A percentile compares a stretch with the other conserved stretches of the same genome.
phyloP scores from a whole-genome alignment of 208 protist species.

The Trypanosoma lewisi region DNA sequence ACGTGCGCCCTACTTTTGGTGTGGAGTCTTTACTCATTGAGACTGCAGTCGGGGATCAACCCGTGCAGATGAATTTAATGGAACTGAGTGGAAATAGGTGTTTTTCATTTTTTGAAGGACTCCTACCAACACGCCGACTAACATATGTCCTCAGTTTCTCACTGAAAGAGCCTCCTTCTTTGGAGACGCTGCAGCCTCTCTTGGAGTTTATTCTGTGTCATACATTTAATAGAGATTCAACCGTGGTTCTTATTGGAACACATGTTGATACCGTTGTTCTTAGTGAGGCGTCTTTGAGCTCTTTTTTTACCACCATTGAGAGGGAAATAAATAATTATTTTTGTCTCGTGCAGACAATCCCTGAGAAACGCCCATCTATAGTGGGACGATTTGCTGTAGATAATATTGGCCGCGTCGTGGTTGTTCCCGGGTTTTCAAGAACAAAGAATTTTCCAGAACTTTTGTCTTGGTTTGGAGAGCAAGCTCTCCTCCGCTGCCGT shows the following conservation, averaged over 20 bases:
- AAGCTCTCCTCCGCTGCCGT: conserved; percentile 49
- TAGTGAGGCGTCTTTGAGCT: conserved; percentile 12
- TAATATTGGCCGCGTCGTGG: conserved; percentile 53
- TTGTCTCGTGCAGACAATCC: conserved; percentile 55
- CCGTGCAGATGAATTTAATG: conserved; percentile 46
- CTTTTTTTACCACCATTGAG: conserved; percentile 51
- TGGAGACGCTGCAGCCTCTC: conserved; percentile 42
- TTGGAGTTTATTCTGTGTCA: conserved; percentile 76
- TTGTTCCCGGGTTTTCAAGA: conserved; percentile 37
- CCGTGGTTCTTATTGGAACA: conserved; percentile 39
- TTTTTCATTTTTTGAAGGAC: conserved; percentile 62
- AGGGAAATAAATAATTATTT: conserved; percentile 65
- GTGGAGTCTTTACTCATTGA: conserved; percentile 16
- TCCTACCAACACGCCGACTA: conserved; percentile 60
- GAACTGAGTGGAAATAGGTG: conserved; percentile 66
- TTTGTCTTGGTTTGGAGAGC: conserved; percentile 63
- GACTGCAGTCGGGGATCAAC: conserved; percentile 7
- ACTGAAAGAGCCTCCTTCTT: conserved; percentile 29
- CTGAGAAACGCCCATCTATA: conserved; percentile 61
- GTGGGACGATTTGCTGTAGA: conserved; percentile 68
- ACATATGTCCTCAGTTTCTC: conserved; percentile 80
- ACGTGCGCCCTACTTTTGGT: conserved; percentile 28
- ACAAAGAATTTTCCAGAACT: conserved; percentile 61
- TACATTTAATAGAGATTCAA: conserved; percentile 28
- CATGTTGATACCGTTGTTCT: conserved; percentile 29